Evolutionary conservation across 345 rosid species (phyloP).

Genomic region (Gossypium stocksii): DNA sequence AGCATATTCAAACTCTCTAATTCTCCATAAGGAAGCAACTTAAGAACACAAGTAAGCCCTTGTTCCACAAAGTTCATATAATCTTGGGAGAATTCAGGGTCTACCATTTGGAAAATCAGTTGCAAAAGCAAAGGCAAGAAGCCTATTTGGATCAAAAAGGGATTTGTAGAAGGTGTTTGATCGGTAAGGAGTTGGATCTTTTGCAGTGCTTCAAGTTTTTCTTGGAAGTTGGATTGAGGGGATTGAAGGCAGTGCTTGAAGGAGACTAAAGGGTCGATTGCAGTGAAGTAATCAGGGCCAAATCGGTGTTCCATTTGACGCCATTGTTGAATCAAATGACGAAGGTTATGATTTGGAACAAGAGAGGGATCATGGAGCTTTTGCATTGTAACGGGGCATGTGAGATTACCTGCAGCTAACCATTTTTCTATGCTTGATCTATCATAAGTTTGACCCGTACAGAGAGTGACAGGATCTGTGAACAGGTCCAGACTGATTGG

Average conservation of each 20-base stretch:
- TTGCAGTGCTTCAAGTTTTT: slow-evolving; percentile 31
- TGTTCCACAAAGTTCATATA: slow-evolving; percentile 29
- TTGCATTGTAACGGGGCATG: slow-evolving; percentile 79
- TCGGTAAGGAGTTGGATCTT: slow-evolving; percentile 20
- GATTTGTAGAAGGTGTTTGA: slow-evolving; percentile 25
- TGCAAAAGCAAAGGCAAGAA: slow-evolving; percentile 43
- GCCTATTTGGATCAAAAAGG: slow-evolving; percentile 34
- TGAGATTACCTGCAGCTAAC: slow-evolving; percentile 55
- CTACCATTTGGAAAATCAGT: slow-evolving; percentile 31
- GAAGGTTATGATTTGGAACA: slow-evolving; percentile 64
- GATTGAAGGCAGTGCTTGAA: slow-evolving; percentile 42
- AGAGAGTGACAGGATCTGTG: slow-evolving; percentile 64
- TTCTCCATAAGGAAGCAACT: slow-evolving; percentile 27
- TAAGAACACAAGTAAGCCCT: slow-evolving; percentile 34
- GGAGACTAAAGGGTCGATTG: slow-evolving; percentile 23
- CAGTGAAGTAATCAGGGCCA: slow-evolving; percentile 20
- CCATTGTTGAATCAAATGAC: slow-evolving; percentile 59
- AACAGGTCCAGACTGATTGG: slow-evolving; percentile 65
- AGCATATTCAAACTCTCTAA: slow-evolving; percentile 32
- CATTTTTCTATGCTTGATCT: slow-evolving; percentile 60
- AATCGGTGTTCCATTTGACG: slow-evolving; percentile 26
- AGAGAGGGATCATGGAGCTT: slow-evolving; percentile 50
- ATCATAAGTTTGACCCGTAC: slow-evolving; percentile 74
- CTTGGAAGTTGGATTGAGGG: slow-evolving; percentile 18
- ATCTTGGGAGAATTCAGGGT: slow-evolving; percentile 20